Conservation (phyloP, 2,329 filamentous ascomycete species). For the Bertia moriformis region DNA sequence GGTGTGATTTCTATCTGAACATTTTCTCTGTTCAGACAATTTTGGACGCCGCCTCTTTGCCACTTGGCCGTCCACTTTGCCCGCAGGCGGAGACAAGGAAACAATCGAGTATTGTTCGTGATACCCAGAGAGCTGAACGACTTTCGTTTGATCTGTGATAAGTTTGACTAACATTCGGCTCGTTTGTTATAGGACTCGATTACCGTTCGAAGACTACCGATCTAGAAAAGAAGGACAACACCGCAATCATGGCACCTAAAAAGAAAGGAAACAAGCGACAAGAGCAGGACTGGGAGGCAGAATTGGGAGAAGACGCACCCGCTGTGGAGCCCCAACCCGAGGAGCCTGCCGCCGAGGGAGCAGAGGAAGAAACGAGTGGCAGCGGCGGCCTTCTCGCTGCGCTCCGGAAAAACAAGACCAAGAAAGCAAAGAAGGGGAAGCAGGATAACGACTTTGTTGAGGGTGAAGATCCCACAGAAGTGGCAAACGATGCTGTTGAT, state of each 20-base stretch:
- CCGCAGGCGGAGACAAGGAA: no score
- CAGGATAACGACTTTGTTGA: conserved; percentile 58
- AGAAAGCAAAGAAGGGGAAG: conserved; percentile 84
- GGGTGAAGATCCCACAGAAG: conserved; percentile 40
- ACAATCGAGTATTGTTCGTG: no score
- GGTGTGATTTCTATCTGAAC: no score
- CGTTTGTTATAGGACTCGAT: no score
- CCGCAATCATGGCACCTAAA: conserved; percentile 1
- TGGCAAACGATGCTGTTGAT: conserved; percentile 24
- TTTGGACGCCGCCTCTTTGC: no score
- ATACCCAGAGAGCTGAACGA: no score
- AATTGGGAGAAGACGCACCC: conserved; percentile 58
- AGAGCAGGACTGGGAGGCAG: conserved; percentile 88
- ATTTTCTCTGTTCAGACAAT: no score
- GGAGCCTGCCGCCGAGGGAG: conserved; percentile 29
- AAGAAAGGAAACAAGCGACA: conserved; percentile 16
- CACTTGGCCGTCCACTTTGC: no score
- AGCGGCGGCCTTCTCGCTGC: conserved; percentile 64
- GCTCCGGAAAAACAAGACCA: conserved; percentile 60
- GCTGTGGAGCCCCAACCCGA: conserved; percentile 30
- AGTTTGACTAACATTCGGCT: no score
- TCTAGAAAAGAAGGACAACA: no score
- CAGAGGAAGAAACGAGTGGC: conserved; percentile 36
- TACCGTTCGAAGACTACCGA: no score
- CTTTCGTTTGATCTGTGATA: no score